Evolutionary conservation across 2,329 filamentous ascomycete species (phyloP).

Genomic region (Aspergillus neotritici): DNA sequence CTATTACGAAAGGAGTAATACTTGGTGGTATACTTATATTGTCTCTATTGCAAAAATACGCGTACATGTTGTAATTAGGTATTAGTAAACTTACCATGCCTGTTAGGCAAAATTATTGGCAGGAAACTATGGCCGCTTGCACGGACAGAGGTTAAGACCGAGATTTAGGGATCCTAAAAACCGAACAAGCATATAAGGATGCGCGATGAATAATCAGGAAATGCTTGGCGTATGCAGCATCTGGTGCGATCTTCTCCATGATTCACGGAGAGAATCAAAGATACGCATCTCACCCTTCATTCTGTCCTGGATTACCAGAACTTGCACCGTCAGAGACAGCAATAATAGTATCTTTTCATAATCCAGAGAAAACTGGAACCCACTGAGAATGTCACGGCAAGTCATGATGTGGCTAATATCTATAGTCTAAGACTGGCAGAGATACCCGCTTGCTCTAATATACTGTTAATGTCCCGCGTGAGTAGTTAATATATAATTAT

Average conservation of each 20-base stretch:
- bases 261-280: constrained; percentile 1
- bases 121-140: too few relatives aligned
- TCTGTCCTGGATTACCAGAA: constrained; percentile 2
- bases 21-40: too few relatives aligned
- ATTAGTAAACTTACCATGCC: too few relatives aligned
- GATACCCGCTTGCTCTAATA: constrained; percentile 1
- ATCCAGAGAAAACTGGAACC: constrained; percentile 4
- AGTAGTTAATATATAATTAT: constrained; percentile 4
- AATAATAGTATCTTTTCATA: constrained; percentile 7
- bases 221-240: constrained; percentile 1
- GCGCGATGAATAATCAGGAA: constrained; percentile 1
- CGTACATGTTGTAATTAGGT: too few relatives aligned
- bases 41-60: too few relatives aligned
- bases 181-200: constrained; percentile 4
- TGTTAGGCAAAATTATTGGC: too few relatives aligned
- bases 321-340: constrained; percentile 4
- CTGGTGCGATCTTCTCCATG: neutral
- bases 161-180: too few relatives aligned
- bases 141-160: too few relatives aligned
- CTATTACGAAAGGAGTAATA: too few relatives aligned
- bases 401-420: constrained; percentile 6
- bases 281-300: constrained; percentile 1
- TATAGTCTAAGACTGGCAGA: constrained; percentile 4
- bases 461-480: constrained; percentile 4
- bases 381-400: constrained; percentile 4